Evolutionary conservation across 192 early-diverging fungal species (phyloP).

Genomic region (Oehlia diaphana): DNA sequence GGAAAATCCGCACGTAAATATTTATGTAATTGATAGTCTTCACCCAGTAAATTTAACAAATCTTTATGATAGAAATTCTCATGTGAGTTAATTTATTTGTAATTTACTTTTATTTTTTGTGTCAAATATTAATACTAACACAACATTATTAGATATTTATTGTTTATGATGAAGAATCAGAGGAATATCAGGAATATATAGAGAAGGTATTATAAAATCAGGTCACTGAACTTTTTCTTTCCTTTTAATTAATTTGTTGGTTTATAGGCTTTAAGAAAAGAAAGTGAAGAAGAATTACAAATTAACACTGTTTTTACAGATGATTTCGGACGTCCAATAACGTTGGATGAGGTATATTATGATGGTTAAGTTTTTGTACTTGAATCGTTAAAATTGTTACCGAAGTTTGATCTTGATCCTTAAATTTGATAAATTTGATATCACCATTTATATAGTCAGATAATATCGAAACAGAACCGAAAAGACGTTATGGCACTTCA

Average conservation of each 20-base stretch:
- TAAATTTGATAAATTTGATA: background rate
- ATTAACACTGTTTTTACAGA: background rate
- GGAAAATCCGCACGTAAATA: background rate
- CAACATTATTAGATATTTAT: background rate
- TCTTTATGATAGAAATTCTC: background rate
- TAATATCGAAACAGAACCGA: background rate
- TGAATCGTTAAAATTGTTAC: no score
- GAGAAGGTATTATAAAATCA: background rate
- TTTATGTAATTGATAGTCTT: slow-evolving; percentile 14
- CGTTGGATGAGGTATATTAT: background rate
- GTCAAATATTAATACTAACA: background rate
- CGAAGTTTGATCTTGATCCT: no score
- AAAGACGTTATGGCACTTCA: background rate
- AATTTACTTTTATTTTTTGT: background rate
- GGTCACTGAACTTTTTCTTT: background rate
- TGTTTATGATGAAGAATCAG: background rate
- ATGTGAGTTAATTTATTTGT: background rate
- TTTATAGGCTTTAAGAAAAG: background rate
- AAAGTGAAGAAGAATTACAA: background rate
- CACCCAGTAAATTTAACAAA: background rate
- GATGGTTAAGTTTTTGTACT: background rate
- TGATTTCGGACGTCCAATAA: slow-evolving; percentile 6
- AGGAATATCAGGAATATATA: background rate
- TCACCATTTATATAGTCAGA: background rate
- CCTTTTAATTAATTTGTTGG: background rate